These are phyloP conservation scores for Chlorencoelia australis DNA, from an alignment of 2,329 filamentous ascomycete species.

Conservation along the genomic window DNA sequence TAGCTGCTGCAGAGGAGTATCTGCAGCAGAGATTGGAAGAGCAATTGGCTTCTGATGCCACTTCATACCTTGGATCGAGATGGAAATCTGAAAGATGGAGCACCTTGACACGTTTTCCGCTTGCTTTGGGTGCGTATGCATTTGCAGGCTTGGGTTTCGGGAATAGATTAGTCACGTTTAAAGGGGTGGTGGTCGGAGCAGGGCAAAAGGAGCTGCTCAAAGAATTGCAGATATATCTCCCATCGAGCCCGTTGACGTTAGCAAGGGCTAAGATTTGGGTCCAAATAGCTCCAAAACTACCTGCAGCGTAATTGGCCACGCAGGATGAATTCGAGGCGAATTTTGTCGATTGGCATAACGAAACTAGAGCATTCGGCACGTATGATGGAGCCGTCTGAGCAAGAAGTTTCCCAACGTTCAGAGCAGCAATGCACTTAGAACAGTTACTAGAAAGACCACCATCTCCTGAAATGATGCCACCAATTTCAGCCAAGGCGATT, in stretches of 20 bases:
- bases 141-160: slow-evolving; percentile 43
- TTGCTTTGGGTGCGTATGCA: slow-evolving; percentile 34
- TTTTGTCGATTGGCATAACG: slow-evolving; percentile 37
- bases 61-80: slow-evolving; percentile 43
- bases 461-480: slow-evolving; percentile 31
- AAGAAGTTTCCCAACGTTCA: slow-evolving; percentile 39
- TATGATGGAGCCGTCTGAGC: slow-evolving; percentile 38
- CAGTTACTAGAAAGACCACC: slow-evolving; percentile 34
- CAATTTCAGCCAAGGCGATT: slow-evolving; percentile 34
- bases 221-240: slow-evolving; percentile 45
- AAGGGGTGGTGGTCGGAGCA: slow-evolving; percentile 33
- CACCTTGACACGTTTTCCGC: slow-evolving; percentile 44
- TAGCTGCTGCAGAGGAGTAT: slow-evolving; percentile 28
- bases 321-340: slow-evolving; percentile 40
- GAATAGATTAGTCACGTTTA: slow-evolving; percentile 37
- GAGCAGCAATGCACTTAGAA: slow-evolving; percentile 41
- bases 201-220: slow-evolving; percentile 39
- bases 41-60: slow-evolving; percentile 44
- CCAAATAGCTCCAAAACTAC: slow-evolving; percentile 44
- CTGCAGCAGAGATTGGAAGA: slow-evolving; percentile 42
- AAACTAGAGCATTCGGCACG: slow-evolving; percentile 40
- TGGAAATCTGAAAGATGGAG: slow-evolving; percentile 47
- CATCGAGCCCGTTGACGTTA: slow-evolving; percentile 43
- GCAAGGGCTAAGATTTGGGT: slow-evolving; percentile 45
- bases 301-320: slow-evolving; percentile 35